Evolutionary conservation across 164 flowering plant species (phyloP).

Genomic region (Sextonia rubra): DNA sequence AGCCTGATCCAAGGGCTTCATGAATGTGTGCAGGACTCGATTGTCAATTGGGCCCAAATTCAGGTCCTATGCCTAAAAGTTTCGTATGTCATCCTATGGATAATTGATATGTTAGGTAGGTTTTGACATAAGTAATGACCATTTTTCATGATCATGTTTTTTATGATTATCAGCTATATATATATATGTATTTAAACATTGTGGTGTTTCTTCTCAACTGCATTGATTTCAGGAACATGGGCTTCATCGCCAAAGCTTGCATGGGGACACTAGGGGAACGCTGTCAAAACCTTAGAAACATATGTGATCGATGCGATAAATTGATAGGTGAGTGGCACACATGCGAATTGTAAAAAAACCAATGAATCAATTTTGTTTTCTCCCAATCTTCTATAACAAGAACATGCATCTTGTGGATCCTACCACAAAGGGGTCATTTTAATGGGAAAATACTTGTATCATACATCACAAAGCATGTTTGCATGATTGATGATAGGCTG

Average conservation of each 20-base stretch:
- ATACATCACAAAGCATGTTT: not conserved
- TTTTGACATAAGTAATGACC: not conserved
- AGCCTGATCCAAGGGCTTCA: too few relatives aligned
- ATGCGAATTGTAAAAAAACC: not conserved
- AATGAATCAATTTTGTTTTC: too few relatives aligned
- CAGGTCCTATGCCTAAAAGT: too few relatives aligned
- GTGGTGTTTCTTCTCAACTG: not conserved
- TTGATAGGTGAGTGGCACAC: conserved; percentile 37
- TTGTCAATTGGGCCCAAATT: too few relatives aligned
- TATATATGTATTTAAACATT: too few relatives aligned
- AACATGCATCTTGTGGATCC: not conserved
- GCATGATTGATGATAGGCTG: not conserved
- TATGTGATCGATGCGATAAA: conserved; percentile 35
- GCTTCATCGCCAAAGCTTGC: conserved; percentile 61
- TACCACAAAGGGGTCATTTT: not conserved
- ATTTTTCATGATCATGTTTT: too few relatives aligned
- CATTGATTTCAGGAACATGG: not conserved
- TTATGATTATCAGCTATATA: too few relatives aligned
- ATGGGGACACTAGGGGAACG: conserved; percentile 48
- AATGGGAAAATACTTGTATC: not conserved
- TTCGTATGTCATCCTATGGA: too few relatives aligned
- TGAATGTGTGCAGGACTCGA: too few relatives aligned
- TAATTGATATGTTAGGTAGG: too few relatives aligned
- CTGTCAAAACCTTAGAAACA: conserved; percentile 36
- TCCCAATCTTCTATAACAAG: not conserved